Evolutionary conservation across 73 alveolate genomes (phyloP).

Genomic region (Tetrahymena elliotti): DNA sequence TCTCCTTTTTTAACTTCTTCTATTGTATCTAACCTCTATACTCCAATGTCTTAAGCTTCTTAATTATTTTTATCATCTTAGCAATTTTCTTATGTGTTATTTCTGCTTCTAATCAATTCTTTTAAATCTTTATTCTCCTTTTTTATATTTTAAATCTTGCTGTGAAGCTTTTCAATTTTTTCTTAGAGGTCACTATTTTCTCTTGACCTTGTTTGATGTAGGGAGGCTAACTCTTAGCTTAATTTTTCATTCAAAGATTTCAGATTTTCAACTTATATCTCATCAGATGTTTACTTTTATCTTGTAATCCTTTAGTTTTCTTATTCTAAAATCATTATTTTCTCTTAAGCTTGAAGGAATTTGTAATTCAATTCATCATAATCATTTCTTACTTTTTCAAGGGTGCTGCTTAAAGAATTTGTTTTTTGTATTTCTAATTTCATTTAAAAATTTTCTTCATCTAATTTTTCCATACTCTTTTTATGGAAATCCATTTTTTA

Average conservation of each 20-base stretch:
- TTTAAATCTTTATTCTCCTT: not conserved
- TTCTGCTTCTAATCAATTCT: not conserved
- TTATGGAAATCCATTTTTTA: not conserved
- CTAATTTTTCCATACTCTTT: not conserved
- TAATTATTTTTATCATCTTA: not conserved
- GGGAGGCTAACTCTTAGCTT: not conserved
- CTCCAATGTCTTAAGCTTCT: not conserved
- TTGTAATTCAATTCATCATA: not conserved
- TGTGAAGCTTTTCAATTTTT: not conserved
- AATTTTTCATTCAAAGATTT: not conserved
- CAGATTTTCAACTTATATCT: not conserved
- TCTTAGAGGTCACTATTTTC: not conserved
- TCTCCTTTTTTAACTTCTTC: not conserved
- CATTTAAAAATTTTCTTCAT: not conserved
- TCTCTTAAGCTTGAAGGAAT: not conserved
- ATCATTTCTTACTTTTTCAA: not conserved
- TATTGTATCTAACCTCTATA: not conserved
- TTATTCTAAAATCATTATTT: not conserved
- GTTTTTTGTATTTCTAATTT: not conserved
- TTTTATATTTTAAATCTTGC: not conserved
- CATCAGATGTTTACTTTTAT: not conserved
- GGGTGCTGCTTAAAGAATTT: not conserved
- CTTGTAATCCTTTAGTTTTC: not conserved
- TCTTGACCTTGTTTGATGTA: not conserved
- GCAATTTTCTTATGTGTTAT: not conserved